These are phyloP conservation scores for Lenzites betulinus DNA, from an alignment of 768 basidiomycete species.

Conservation along the genomic window DNA sequence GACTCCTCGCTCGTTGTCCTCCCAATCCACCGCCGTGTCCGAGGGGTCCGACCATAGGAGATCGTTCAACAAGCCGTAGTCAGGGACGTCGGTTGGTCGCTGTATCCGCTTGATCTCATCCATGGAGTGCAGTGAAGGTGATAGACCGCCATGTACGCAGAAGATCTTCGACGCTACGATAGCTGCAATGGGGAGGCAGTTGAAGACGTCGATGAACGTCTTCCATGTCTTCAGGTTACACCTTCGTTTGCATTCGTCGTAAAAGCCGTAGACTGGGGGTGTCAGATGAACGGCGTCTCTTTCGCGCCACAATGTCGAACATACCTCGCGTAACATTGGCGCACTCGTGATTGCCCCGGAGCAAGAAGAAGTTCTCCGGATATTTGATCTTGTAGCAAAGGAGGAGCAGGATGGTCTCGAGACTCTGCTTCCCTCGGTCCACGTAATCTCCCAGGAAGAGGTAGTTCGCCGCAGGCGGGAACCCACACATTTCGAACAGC, in stretches of 20 bases:
- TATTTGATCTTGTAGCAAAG: constrained; percentile 99
- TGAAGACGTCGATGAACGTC: constrained; percentile 99
- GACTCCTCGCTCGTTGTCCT: constrained; percentile 98
- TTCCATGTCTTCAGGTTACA: constrained; percentile 99
- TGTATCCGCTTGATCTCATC: constrained; percentile 98
- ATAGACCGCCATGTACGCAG: constrained; percentile 96
- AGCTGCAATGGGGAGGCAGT: constrained; percentile 97
- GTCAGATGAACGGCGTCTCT: constrained; percentile 13
- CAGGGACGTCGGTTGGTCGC: constrained; percentile 97
- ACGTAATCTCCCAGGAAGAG: constrained; percentile 99
- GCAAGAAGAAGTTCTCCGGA: constrained; percentile 98
- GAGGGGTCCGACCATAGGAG: constrained; percentile 98
- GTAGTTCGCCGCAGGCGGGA: constrained; percentile 95
- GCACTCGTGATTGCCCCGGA: constrained; percentile 98
- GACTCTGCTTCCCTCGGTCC: constrained; percentile 96
- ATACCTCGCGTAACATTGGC: constrained; percentile 97
- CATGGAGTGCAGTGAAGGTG: constrained; percentile 92
- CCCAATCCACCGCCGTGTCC: constrained; percentile 97
- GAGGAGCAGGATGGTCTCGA: constrained; percentile 95
- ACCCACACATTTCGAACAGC: constrained; percentile 99
- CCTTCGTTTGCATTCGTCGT: constrained; percentile 99
- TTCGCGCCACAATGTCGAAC: constrained; percentile 31
- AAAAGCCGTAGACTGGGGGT: constrained; percentile 91
- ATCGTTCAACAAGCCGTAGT: constrained; percentile 96
- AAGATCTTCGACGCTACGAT: constrained; percentile 99